Base-by-base conservation (phyloP, 441 rosid genomes). In the Croton laevigatus region DNA sequence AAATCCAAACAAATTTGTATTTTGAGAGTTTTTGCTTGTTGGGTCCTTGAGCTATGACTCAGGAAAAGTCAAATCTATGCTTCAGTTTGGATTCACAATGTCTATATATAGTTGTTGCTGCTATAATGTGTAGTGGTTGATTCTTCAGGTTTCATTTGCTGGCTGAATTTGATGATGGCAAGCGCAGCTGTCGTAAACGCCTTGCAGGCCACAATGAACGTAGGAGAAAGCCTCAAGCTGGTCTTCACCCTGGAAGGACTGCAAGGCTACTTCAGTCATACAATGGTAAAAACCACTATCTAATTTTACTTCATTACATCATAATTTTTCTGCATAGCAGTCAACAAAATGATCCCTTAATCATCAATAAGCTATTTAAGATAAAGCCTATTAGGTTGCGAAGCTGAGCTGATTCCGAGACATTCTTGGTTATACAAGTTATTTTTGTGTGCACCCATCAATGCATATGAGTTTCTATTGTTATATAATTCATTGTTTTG, bases 121-220 rank as follows among this genome's bases (percentile, higher is more conserved):
- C 51, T 51, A 69, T 68, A 40, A 77, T 73, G 61, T 61, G 48
- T 37, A 61, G 62, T 58, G 42, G 27, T 19, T 62, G 55, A 62
- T 52, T 75, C 48, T 11, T 6, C 66, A 81, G 84, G 75, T 78
- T 81, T 69, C 81, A 81, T 77, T 62, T 64, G 64, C 57, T 80
- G 64, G 65, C 76, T 22, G 81, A 77, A 72, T 80, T 80, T 36
- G 83, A 80, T 62, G 68, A 77, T 62, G 73, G 69, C 12, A 80
- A 80, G 76, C 76, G 83, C 34, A 80, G 83, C 70, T 80, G 83
- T 62, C 81, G 83, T 36, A 80, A 65, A 48, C 81, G 81, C 51
- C 81, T 80, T 44, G 76, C 78, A 53, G 79, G 76, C 36, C 83
- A 80, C 68, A 80, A 80, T 40, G 76, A 69, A 23, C 76, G 84